Evolutionary conservation across 2,329 filamentous ascomycete genomes (phyloP).

Genomic region (Stagonosporopsis rhizophila): DNA sequence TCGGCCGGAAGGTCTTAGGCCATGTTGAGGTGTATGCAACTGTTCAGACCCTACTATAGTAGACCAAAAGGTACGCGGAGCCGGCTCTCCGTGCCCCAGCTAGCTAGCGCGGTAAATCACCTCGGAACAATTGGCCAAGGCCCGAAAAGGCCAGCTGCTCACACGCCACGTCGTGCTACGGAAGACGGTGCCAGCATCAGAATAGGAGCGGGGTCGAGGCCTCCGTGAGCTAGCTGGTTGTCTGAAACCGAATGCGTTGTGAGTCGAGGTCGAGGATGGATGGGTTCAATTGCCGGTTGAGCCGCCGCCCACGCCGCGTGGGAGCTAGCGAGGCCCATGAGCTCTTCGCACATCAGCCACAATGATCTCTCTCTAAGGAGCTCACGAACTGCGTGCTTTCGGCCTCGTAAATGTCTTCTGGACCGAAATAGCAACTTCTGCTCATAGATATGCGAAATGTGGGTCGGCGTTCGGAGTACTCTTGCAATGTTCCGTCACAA

Average conservation of each 20-base stretch:
- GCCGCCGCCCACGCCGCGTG: background rate
- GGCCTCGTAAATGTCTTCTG: background rate
- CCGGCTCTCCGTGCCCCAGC: background rate
- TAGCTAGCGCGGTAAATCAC: conserved; percentile 1
- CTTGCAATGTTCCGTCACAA: background rate
- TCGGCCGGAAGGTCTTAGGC: conserved; percentile 6
- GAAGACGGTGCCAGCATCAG: conserved; percentile 5
- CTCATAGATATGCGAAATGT: background rate
- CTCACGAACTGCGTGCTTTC: background rate
- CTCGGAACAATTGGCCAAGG: conserved; percentile 4
- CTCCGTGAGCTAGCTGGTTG: conserved; percentile 11
- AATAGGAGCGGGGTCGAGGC: conserved; percentile 9
- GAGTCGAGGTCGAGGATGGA: background rate
- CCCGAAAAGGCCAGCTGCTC: conserved; percentile 2
- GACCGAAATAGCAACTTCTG: background rate
- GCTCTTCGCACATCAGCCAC: background rate
- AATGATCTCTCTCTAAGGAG: background rate
- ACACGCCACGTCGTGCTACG: background rate
- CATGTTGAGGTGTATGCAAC: conserved; percentile 12
- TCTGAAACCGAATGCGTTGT: conserved; percentile 9
- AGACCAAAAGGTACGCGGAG: conserved; percentile 8
- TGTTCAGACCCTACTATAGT: conserved; percentile 2
- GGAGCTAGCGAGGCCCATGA: background rate
- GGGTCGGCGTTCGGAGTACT: background rate
- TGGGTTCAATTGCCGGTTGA: conserved; percentile 6